Percentiles rank a stretch among this genome's conserved stretches.
These are phyloP conservation scores for Tricholoma flavovirens DNA, from an alignment of 768 basidiomycete species.

Conservation along the genomic window DNA sequence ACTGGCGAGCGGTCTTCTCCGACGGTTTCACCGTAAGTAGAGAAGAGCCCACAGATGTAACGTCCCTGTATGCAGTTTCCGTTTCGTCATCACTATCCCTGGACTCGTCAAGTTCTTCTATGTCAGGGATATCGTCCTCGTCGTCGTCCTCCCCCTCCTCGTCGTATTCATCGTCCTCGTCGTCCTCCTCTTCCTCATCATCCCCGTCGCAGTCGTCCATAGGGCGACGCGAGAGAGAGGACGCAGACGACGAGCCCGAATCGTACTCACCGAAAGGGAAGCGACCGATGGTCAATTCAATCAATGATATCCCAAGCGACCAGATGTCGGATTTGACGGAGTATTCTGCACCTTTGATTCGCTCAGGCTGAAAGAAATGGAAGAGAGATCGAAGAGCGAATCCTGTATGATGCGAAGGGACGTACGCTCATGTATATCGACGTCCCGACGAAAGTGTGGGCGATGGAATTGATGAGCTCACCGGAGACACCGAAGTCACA, in stretches of 20 bases:
- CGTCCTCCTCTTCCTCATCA: constrained; percentile 7
- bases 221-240: background rate
- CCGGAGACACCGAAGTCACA: constrained; percentile 99
- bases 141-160: constrained; percentile 25
- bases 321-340: constrained; percentile 99
- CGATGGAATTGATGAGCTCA: constrained; percentile 97
- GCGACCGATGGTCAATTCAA: constrained; percentile 92
- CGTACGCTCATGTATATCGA: constrained; percentile 98
- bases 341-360: constrained; percentile 97
- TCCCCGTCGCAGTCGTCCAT: background rate
- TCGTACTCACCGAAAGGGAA: constrained; percentile 91
- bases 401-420: constrained; percentile 15
- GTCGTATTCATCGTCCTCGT: constrained; percentile 25
- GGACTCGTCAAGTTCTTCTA: constrained; percentile 28
- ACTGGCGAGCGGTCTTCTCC: background rate
- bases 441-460: constrained; percentile 97
- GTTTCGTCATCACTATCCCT: constrained; percentile 74
- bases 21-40: background rate
- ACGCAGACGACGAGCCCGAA: background rate
- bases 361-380: constrained; percentile 69
- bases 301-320: constrained; percentile 95
- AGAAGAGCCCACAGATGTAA: constrained; percentile 40
- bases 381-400: background rate
- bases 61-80: constrained; percentile 64
- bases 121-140: background rate